phyloP scores from a whole-genome alignment of 352 stramenopile species.

The Albugo candida region DNA sequence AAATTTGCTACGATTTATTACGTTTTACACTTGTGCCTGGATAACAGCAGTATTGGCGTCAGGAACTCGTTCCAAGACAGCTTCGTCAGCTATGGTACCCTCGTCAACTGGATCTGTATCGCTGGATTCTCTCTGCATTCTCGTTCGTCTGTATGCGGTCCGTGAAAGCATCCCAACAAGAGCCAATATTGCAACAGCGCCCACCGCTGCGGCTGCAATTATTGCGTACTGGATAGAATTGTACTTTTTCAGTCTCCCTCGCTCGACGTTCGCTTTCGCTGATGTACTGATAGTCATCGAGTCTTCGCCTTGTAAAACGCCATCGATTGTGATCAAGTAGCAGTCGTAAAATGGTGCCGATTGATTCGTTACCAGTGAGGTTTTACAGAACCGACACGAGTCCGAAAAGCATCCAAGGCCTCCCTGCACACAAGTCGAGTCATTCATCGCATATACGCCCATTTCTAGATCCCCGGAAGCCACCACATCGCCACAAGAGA shows the following conservation, averaged over 20 bases:
- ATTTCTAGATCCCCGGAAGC: constrained; percentile 5
- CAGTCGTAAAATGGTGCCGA: constrained; percentile 17
- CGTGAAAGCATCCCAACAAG: not conserved
- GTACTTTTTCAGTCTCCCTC: not conserved
- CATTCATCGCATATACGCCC: constrained; percentile 8
- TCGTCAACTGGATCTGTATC: too few relatives aligned
- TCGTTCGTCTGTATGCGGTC: too few relatives aligned
- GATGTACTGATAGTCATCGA: not conserved
- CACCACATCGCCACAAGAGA: not conserved
- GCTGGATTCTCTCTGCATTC: too few relatives aligned
- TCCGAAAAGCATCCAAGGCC: constrained; percentile 19
- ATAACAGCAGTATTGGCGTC: not conserved
- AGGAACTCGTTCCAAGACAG: not conserved
- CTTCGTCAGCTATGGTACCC: not conserved
- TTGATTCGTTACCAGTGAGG: constrained; percentile 12
- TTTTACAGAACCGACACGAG: constrained; percentile 18
- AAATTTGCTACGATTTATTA: not conserved
- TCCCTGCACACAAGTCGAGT: constrained; percentile 11
- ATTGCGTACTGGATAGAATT: not conserved
- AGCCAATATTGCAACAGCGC: not conserved
- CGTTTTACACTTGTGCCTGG: not conserved
- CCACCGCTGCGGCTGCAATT: not conserved
- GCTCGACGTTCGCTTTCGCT: not conserved
- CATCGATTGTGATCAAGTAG: not conserved
- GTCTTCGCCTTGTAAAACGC: not conserved